Evolutionary conservation across 2,329 filamentous ascomycete species (phyloP), one percentile per base, ranked within the genome.

Genomic region (Dryadomyces sulphureus): DNA sequence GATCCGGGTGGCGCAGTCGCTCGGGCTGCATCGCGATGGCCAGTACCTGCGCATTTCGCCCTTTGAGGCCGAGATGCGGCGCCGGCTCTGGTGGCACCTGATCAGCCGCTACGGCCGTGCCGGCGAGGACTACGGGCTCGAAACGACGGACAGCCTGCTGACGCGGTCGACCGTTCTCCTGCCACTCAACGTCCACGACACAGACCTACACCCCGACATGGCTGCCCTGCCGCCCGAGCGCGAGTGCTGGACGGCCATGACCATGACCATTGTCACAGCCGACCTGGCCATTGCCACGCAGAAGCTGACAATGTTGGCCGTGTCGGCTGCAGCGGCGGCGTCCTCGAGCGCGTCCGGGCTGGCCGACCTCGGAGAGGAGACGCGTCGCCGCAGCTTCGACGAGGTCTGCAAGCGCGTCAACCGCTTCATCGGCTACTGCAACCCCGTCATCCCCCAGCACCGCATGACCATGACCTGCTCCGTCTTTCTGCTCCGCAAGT

Each of bases 121-220:
- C 1, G 70, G 69, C 2, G 75, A 79, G 51, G 75, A 78, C 47
- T 72, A 77, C 49, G 75, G 76, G 0, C 52, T 64, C 9, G 49
- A 54, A 25, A 50, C 48, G 27, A 49, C 43, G 22, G 50, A 48
- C 46, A 45, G 36, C 44, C 67, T 70, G 52, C 64, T 68, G 2
- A 67, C 64, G 1, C 51, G 53, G 36, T 40, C 38, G 5, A 67
- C 73, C 27, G 71, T 72, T 0, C 66, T 69, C 36, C 63, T 74
- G 57, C 73, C 75, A 1, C 60, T 71, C 3, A 79, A 79, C 47
- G 59, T 77, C 38, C 69, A 78, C 45, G 75, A 79, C 50, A 55
- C 53, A 14, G 70, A 75, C 38, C 56, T 79, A 1, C 56, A 59
- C 4, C 70, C 72, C 0, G 60, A 62, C 5, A 72, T 72, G 65